Evolutionary conservation across 2,329 filamentous ascomycete species (phyloP).

Genomic region (Fusarium xylarioides): DNA sequence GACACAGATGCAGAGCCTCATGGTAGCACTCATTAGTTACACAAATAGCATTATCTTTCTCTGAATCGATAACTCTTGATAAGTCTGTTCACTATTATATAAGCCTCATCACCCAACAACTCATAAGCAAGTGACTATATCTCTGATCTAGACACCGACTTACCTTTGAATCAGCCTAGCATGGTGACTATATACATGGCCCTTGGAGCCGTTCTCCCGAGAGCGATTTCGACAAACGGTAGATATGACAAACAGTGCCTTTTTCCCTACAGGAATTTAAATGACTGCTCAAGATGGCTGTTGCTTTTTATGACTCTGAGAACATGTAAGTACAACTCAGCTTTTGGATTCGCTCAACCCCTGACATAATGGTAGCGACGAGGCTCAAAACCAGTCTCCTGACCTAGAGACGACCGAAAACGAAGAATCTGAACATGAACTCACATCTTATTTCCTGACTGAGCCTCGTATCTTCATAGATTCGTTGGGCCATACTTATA

Average conservation of each 20-base stretch:
- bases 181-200: neutral
- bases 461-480: neutral
- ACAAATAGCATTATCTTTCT: neutral
- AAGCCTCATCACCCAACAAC: neutral
- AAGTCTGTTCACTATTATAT: neutral
- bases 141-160: neutral
- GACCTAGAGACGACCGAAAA: no score
- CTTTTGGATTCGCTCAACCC: no score
- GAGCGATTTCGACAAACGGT: no score
- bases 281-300: neutral
- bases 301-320: neutral
- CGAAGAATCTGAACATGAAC: neutral
- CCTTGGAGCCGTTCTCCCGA: fast-evolving
- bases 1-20: neutral
- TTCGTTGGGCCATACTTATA: neutral
- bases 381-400: neutral
- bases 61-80: neutral
- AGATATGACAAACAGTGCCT: no score
- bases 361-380: neutral
- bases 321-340: neutral
- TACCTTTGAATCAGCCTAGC: slow-evolving; percentile 26
- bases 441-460: neutral
- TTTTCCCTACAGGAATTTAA: no score
- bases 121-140: neutral
- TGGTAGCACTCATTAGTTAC: neutral